phyloP scores from a whole-genome alignment of 169 alveolate genomes.

The Neospora caninum region DNA sequence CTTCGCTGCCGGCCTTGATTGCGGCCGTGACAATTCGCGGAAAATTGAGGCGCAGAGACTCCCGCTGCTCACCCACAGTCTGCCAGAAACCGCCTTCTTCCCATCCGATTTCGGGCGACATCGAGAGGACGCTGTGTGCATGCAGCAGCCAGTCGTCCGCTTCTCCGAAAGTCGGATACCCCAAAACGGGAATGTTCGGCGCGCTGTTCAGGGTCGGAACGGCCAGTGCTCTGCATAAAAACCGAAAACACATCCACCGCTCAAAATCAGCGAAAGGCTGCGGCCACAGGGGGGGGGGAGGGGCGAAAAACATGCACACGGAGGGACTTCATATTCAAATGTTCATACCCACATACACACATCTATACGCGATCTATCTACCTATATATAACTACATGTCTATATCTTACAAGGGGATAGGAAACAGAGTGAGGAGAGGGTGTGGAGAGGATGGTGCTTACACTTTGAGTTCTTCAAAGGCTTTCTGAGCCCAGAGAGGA shows the following conservation, averaged over 20 bases:
- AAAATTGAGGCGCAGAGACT: not conserved
- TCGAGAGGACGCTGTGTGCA: constrained; percentile 74
- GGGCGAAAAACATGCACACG: no score
- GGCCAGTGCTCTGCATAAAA: not conserved
- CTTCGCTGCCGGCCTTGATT: not conserved
- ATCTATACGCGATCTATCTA: no score
- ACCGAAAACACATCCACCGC: no score
- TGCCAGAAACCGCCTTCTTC: constrained; percentile 68
- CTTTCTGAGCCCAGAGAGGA: constrained; percentile 32
- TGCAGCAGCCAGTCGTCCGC: constrained; percentile 88
- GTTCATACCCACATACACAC: no score
- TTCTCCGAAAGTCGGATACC: constrained; percentile 56
- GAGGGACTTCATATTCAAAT: no score
- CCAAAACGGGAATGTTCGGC: not conserved
- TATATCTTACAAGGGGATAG: no score
- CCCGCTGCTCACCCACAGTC: not conserved
- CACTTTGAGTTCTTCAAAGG: constrained; percentile 56
- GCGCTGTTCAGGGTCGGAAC: not conserved
- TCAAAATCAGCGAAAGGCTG: no score
- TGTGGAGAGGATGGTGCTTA: no score
- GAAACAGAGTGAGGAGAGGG: no score
- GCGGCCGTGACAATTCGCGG: not conserved
- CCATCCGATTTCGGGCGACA: constrained; percentile 86
- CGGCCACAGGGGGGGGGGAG: no score
- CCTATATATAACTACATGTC: no score